Evolutionary conservation across 2,329 filamentous ascomycete species (phyloP).

Genomic region (Colletotrichum sp.): DNA sequence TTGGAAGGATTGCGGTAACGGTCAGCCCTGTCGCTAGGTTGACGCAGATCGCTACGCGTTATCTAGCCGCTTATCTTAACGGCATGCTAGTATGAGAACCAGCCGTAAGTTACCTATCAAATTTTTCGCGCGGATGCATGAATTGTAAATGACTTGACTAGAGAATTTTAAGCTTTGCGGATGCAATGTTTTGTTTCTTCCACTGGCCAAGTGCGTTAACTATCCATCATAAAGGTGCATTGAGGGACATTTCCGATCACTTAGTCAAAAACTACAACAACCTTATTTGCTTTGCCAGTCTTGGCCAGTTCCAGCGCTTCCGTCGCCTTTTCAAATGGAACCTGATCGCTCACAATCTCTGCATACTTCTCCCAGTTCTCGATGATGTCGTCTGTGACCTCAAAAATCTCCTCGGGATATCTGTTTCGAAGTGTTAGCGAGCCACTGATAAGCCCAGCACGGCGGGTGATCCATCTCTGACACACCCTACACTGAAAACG

Average conservation of each 20-base stretch:
- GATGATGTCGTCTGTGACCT: neutral
- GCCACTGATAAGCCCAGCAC: neutral
- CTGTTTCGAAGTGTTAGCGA: neutral
- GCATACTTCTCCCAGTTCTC: conserved; percentile 5
- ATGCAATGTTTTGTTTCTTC: neutral
- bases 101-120: neutral
- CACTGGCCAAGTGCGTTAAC: fast-evolving
- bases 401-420: conserved; percentile 7
- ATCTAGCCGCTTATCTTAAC: neutral
- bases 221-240: neutral
- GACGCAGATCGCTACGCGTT: neutral
- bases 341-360: neutral
- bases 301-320: neutral
- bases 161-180: neutral
- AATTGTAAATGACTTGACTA: neutral
- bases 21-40: neutral
- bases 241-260: fast-evolving
- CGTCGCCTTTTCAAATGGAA: neutral
- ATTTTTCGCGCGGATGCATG: neutral
- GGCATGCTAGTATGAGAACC: neutral
- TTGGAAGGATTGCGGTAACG: neutral
- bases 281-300: conserved; percentile 1
- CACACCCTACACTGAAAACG: neutral
- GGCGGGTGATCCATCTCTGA: fast-evolving
- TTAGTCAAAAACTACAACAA: neutral